Evolutionary conservation across 306 rosid genomes (phyloP).

Genomic region (Quercus dentata): DNA sequence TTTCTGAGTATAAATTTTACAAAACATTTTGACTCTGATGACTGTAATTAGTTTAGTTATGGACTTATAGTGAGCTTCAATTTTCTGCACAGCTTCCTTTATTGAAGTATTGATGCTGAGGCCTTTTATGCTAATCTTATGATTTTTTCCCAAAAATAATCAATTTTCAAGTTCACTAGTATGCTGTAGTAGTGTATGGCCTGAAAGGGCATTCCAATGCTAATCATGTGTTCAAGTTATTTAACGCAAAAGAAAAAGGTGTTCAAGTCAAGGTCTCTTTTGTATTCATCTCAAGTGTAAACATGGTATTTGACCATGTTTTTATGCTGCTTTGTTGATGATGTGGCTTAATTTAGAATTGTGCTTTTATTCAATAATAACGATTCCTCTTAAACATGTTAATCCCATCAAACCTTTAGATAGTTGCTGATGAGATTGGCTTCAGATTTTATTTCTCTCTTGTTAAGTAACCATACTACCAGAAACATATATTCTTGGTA

Average conservation of each 20-base stretch:
- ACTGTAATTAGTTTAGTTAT: slow-evolving; percentile 7
- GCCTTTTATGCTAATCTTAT: not conserved
- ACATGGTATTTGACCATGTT: no score
- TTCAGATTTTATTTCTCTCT: not conserved
- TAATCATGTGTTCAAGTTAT: not conserved
- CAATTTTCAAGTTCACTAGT: slow-evolving; percentile 1
- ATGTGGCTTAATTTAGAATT: not conserved
- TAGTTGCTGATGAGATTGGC: not conserved
- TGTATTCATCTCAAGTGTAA: not conserved
- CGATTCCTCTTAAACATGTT: no score
- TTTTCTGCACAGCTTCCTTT: not conserved
- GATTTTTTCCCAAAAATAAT: not conserved
- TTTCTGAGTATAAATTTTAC: not conserved
- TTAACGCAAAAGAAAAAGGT: no score
- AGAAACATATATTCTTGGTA: not conserved
- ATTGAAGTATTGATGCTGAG: not conserved
- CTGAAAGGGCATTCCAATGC: slow-evolving; percentile 1
- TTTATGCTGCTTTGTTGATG: no score
- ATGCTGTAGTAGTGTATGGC: not conserved
- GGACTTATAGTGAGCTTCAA: not conserved
- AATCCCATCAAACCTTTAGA: no score
- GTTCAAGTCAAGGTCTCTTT: not conserved
- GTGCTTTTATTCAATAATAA: not conserved
- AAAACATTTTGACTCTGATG: slow-evolving; percentile 1
- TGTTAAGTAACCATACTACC: not conserved